Evolutionary conservation across 192 early-diverging fungal species (phyloP), one percentile per base, ranked within the genome.

Genomic region (Backusella luteola): DNA sequence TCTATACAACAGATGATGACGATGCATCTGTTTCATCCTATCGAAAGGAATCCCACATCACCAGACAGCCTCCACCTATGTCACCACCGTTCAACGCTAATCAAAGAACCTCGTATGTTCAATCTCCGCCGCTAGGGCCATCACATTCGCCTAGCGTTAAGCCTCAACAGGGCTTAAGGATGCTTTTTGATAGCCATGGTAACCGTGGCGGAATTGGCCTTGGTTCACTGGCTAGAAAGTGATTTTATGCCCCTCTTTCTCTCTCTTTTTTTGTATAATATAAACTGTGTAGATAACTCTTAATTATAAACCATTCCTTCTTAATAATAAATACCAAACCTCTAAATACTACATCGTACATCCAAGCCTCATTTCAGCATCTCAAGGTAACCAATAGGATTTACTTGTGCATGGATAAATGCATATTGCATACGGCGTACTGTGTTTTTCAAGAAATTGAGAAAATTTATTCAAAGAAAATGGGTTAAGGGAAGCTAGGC

Each of bases 1-100:
- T 69, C 23, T 76, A 69, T 69, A 69, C 15, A n/a, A 76, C 76
- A 4, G 76, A 76, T 34, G 76, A 76, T 39, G 76, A 76, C 17
- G 76, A 39, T 41, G 4, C 52, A 23, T 71, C 70, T 7, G 44
- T 49, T 34, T 71, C 70, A 4, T 41, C 29, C 2, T 36, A 23
- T 71, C 21, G 70, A 15, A 68, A 68, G 19, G 67, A 68, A 35
- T 68, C 67, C 0, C 67, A 68, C 7, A 68, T 68, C 17, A 71
- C 70, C 17, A 71, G 42, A 49, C 67, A 34, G 17, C 17, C 26
- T 6, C 53, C 53, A 21, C 49, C 49, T 19, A 21, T 9, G 23
- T 11, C 53, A 56, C n/a, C 56, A 63, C 23, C 8, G 7, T 26
- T 26, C 9, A 63, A 63, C 4, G 29, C 56, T 1, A 17, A 17